These are phyloP conservation scores for Eucalyptus pauciflora DNA, from an alignment of 345 rosid genomes.

Conservation along the genomic window DNA sequence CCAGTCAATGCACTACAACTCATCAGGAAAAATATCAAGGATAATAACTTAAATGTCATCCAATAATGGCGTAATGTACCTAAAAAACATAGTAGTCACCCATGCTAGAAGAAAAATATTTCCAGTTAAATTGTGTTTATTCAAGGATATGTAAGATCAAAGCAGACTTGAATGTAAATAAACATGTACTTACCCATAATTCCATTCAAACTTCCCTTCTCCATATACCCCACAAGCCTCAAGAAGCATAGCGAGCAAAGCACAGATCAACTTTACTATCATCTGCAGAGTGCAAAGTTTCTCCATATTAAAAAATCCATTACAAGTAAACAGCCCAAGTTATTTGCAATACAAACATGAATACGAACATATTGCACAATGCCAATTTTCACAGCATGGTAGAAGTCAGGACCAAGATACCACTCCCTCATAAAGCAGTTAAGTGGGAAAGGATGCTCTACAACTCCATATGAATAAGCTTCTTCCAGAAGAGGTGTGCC, in stretches of 20 bases:
- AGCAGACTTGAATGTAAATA: neutral
- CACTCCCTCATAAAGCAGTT: conserved; percentile 66
- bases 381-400: conserved; percentile 92
- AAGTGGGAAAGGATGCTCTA: conserved; percentile 93
- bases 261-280: conserved; percentile 92
- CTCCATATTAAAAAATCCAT: neutral
- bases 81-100: neutral
- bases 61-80: neutral
- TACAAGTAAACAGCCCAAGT: neutral
- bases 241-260: conserved; percentile 86
- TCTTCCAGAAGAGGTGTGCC: conserved; percentile 85
- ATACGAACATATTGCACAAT: conserved; percentile 91
- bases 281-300: conserved; percentile 42
- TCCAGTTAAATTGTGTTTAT: neutral
- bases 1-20: neutral
- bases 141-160: neutral
- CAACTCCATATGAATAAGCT: conserved; percentile 71
- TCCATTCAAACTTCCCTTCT: conserved; percentile 97
- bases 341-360: neutral
- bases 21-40: neutral
- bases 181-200: conserved; percentile 55
- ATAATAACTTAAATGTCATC: neutral
- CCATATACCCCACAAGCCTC: conserved; percentile 92
- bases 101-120: neutral
- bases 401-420: conserved; percentile 88